A percentile compares a stretch with the other conserved stretches of the same genome.
Conservation (phyloP, 169 alveolate species). For the Plasmodium ovale region DNA sequence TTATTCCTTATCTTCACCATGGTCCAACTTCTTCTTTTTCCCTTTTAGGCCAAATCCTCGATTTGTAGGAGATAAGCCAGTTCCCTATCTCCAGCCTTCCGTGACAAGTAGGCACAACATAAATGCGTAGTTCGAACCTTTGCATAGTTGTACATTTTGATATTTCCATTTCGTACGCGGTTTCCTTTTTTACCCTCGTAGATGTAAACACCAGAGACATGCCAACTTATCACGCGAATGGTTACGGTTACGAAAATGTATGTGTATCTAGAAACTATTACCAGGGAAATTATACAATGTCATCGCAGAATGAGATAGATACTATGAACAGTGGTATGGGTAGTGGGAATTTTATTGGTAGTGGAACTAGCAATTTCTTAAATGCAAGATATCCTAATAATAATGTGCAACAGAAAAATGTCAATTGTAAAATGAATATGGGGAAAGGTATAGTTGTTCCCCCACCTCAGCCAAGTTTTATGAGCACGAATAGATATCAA, state of each 20-base stretch:
- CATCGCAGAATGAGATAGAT: constrained; percentile 4
- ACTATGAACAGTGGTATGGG: not conserved
- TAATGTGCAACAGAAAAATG: constrained; percentile 11
- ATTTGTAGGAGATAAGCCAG: constrained; percentile 44
- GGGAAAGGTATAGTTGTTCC: not conserved
- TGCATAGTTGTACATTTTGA: not conserved
- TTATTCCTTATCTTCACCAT: not conserved
- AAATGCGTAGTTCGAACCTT: not conserved
- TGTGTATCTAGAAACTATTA: constrained; percentile 9
- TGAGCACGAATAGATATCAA: constrained; percentile 32
- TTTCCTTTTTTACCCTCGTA: not conserved
- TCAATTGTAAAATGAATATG: constrained; percentile 5
- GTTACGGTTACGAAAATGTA: not conserved
- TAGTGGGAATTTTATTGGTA: not conserved
- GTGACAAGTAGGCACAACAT: constrained; percentile 5
- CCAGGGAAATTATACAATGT: constrained; percentile 17
- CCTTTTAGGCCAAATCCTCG: constrained; percentile 66
- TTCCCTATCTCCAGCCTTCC: constrained; percentile 52
- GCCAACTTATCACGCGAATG: constrained; percentile 26
- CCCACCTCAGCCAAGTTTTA: constrained; percentile 10
- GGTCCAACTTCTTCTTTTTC: not conserved
- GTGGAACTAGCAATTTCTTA: constrained; percentile 10
- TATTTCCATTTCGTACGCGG: not conserved
- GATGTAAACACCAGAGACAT: constrained; percentile 8
- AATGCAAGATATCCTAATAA: constrained; percentile 18